A percentile compares a stretch with the other conserved stretches of the same genome.
Conservation (phyloP, 2,329 filamentous ascomycete species). For the Cytospora chrysosperma region DNA sequence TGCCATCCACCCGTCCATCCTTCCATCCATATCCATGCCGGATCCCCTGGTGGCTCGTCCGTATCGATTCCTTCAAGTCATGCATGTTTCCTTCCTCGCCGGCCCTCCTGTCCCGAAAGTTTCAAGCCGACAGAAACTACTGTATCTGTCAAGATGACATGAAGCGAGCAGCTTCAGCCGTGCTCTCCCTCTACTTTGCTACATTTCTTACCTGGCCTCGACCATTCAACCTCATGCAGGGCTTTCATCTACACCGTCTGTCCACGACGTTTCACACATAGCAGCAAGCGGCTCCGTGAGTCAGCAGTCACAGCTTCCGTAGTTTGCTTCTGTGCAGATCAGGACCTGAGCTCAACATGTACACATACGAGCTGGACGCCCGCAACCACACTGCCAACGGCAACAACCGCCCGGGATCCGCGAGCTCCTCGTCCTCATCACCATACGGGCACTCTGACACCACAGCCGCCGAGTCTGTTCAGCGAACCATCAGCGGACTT, state of each 20-base stretch:
- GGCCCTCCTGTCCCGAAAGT: too few species aligned
- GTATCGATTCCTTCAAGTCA: background rate
- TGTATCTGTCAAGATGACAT: background rate
- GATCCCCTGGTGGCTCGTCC: background rate
- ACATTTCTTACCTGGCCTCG: background rate
- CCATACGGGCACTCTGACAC: constrained; percentile 4
- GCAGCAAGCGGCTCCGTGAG: background rate
- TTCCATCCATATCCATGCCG: background rate
- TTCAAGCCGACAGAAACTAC: background rate
- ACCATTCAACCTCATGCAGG: background rate
- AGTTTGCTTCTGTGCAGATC: background rate
- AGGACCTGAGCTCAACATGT: constrained; percentile 4
- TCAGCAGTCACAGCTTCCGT: constrained; percentile 1
- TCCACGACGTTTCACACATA: background rate
- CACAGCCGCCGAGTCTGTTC: constrained; percentile 8
- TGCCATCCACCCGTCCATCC: too few species aligned
- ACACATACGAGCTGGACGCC: constrained; percentile 11
- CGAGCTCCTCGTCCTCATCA: constrained; percentile 4
- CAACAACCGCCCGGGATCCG: background rate
- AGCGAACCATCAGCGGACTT: constrained; percentile 8
- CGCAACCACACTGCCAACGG: constrained; percentile 1
- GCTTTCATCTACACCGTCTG: background rate
- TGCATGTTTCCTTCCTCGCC: background rate
- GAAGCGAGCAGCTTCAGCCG: background rate
- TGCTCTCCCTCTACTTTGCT: background rate